phyloP scores from a whole-genome alignment of 495 filamentous ascomycete genomes.

The Aspergillus wentii region DNA sequence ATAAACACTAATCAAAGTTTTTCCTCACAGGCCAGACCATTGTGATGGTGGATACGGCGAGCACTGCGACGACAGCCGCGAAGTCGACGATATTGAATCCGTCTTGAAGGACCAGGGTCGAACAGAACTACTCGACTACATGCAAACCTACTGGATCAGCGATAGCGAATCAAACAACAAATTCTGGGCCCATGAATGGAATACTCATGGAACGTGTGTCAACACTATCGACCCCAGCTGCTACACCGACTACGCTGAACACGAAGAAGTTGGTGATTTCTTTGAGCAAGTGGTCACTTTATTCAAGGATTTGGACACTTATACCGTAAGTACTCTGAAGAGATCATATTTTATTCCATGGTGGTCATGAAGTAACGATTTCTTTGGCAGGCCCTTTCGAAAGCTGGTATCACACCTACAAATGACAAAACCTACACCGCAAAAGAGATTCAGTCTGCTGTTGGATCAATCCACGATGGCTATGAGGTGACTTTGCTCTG shows the following conservation, averaged over 20 bases:
- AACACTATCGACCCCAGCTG: slow-evolving; percentile 64
- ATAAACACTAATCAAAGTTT: too few relatives aligned
- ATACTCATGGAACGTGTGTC: slow-evolving; percentile 63
- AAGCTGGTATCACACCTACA: slow-evolving; percentile 61
- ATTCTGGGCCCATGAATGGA: slow-evolving; percentile 81
- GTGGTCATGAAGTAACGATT: not conserved
- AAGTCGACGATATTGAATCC: slow-evolving; percentile 60
- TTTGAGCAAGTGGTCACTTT: slow-evolving; percentile 52
- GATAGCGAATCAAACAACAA: slow-evolving; percentile 53
- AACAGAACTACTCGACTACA: slow-evolving; percentile 56
- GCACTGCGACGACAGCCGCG: slow-evolving; percentile 60
- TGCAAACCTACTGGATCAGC: slow-evolving; percentile 69
- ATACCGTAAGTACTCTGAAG: slow-evolving; percentile 34
- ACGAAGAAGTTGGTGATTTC: slow-evolving; percentile 56
- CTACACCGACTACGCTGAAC: slow-evolving; percentile 58
- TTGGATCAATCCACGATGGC: slow-evolving; percentile 51
- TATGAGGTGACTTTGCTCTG: slow-evolving; percentile 61
- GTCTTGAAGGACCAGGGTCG: slow-evolving; percentile 56
- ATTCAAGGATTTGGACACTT: slow-evolving; percentile 61
- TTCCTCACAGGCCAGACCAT: slow-evolving; percentile 65
- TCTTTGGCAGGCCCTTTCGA: slow-evolving; percentile 44
- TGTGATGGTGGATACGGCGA: slow-evolving; percentile 72
- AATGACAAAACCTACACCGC: slow-evolving; percentile 55
- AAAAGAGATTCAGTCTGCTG: slow-evolving; percentile 55
- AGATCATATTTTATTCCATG: not conserved